Base-by-base conservation (phyloP, 139 green algal species). In the Raphidocelis subcapitata region DNA sequence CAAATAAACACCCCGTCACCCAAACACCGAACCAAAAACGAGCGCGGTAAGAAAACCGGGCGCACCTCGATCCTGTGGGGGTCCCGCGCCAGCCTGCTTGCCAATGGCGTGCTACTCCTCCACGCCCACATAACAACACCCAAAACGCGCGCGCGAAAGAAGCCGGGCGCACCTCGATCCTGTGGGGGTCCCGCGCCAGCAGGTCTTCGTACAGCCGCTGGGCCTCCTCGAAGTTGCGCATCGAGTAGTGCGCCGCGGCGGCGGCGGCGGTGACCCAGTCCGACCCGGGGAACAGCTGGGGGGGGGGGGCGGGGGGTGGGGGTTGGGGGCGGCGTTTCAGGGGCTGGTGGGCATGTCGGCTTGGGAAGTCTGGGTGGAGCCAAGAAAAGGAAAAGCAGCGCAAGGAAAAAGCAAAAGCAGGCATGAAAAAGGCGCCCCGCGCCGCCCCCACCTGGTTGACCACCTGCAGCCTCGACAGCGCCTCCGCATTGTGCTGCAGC, bases 181-280 rank as follows among this genome's bases (percentile, higher is more conserved):
- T 76, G 70, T 93, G 84, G 2, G 92, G 91, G 79, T 99, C 94
- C 44, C 84, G 54, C 8, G 74, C 31, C 47, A 94, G 76, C 71
- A 99, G 83, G 37, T 94, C 88, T 74, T 97, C 90, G 80, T 92
- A 97, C 67, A 97, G 79, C 49, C 81, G 78, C 79, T 97, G 86
- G 1, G 94, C 91, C 67, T 92, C 82, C 33, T 97, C 91, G 80
- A 93, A 97, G 71, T 97, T 94, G 69, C 95, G 87, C 62, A 88
- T 81, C 72, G 92, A 92, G 92, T 98, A 97, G 80, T 98, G 92
- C 44, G 90, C 95, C 51, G 85, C 79, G 3, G 94, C 95, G 44
- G 91, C 89, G 14, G 82, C 67, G 0, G 65, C 74, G 28, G 92
- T 74, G n/a, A 97, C 72, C 55, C 83, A 86, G 18, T 88, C 80